Evolutionary conservation across 1,139 yeast genomes (phyloP).

Genomic region (Suhomyces bolitotheri): DNA sequence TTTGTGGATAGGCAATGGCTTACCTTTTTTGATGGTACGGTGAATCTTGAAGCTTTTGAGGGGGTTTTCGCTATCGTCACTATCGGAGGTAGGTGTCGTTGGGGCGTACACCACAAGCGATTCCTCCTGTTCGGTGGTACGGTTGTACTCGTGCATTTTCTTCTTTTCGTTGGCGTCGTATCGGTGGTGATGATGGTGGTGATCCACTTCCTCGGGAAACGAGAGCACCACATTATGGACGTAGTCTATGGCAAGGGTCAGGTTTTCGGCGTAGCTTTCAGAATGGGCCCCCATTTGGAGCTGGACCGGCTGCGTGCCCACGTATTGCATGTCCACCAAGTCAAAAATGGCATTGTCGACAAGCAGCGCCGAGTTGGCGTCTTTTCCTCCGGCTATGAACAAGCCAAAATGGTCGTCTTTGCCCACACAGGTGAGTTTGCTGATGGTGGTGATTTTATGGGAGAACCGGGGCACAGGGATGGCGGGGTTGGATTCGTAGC

Average conservation of each 20-base stretch:
- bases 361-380: conserved; percentile 40
- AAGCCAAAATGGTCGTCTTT: conserved; percentile 54
- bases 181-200: conserved; percentile 12
- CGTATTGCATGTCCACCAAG: conserved; percentile 47
- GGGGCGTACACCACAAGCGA: conserved; percentile 43
- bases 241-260: conserved; percentile 35
- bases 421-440: conserved; percentile 42
- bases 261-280: conserved; percentile 17
- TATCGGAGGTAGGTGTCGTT: conserved; percentile 18
- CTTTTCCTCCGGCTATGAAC: conserved; percentile 62
- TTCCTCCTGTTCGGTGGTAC: conserved; percentile 22
- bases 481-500: conserved; percentile 25
- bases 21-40: conserved; percentile 35
- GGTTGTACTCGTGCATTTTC: conserved; percentile 7
- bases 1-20: conserved; percentile 29
- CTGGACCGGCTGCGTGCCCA: conserved; percentile 35
- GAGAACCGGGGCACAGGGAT: conserved; percentile 49
- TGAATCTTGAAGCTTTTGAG: conserved; percentile 39
- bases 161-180: conserved; percentile 6
- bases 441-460: conserved; percentile 51
- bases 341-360: conserved; percentile 54
- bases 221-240: conserved; percentile 35
- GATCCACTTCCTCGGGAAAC: conserved; percentile 32
- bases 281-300: conserved; percentile 20
- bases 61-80: conserved; percentile 27